Conservation (phyloP, 148 eudicot genomes). For the Rhododendron kiyosumense region DNA sequence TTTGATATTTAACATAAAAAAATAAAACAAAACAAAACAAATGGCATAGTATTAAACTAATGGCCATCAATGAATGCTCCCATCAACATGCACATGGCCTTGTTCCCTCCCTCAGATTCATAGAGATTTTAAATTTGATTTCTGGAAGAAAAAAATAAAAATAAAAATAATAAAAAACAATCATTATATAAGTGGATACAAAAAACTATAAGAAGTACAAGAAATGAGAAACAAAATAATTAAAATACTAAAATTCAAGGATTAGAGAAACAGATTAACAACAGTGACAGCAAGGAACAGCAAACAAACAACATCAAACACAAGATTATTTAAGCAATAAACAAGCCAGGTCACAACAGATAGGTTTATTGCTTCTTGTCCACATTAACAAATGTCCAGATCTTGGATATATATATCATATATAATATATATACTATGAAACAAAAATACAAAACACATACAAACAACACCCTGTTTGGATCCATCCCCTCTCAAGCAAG, state of each 20-base stretch:
- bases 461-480: conserved; percentile 12
- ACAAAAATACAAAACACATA: conserved; percentile 17
- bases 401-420: conserved; percentile 14
- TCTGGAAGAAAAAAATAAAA: neutral
- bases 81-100: conserved; percentile 44
- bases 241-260: conserved; percentile 5
- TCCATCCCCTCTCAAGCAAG: neutral
- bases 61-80: conserved; percentile 24
- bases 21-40: neutral
- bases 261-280: conserved; percentile 9
- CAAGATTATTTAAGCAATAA: conserved; percentile 5
- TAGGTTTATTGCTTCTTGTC: conserved; percentile 25
- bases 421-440: conserved; percentile 19
- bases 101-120: conserved; percentile 28
- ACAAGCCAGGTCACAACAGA: conserved; percentile 23
- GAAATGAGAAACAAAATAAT: neutral
- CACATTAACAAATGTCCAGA: conserved; percentile 31
- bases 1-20: too few species aligned
- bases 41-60: neutral
- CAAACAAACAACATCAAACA: neutral
- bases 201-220: conserved; percentile 1
- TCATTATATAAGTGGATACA: conserved; percentile 1
- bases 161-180: neutral
- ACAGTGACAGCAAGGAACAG: conserved; percentile 21
- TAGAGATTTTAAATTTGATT: neutral